These are phyloP conservation scores for Euphorbia peplus DNA, from an alignment of 345 rosid species.

Conservation along the genomic window DNA sequence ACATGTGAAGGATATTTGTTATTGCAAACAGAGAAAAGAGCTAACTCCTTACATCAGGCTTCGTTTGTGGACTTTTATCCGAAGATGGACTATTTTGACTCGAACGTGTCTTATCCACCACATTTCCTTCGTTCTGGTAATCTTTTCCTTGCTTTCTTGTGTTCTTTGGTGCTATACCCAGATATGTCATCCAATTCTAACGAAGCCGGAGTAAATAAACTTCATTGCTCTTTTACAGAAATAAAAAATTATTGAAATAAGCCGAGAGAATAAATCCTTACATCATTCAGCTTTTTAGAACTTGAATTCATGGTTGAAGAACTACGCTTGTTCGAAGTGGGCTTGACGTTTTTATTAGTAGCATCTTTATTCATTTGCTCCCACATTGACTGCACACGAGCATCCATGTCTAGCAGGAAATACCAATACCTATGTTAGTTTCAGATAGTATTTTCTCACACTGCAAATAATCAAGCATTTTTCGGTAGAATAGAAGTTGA, in stretches of 20 bases:
- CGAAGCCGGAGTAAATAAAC: neutral
- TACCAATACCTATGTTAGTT: constrained; percentile 3
- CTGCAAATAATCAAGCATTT: neutral
- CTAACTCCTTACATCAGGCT: constrained; percentile 34
- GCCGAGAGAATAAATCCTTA: constrained; percentile 27
- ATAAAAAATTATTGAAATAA: neutral
- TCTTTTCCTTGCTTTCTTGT: neutral
- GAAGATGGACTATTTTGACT: constrained; percentile 20
- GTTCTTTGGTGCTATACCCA: constrained; percentile 20
- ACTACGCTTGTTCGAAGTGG: constrained; percentile 27
- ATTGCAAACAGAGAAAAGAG: neutral
- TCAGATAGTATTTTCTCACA: neutral
- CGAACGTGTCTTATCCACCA: constrained; percentile 19
- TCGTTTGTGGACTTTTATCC: constrained; percentile 21
- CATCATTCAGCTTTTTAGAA: constrained; percentile 41
- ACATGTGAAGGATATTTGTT: neutral
- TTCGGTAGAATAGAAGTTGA: neutral
- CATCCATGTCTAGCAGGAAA: constrained; percentile 33
- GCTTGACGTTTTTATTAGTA: constrained; percentile 26
- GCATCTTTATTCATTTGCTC: constrained; percentile 63
- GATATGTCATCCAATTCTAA: constrained; percentile 42
- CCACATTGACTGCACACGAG: constrained; percentile 54
- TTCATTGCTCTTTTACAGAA: neutral
- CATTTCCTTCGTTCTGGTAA: neutral
- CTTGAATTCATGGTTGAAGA: constrained; percentile 23